A percentile compares a stretch with the other conserved stretches of the same genome.
phyloP scores from a whole-genome alignment of 257 asterid species.

The Paulownia fortunei region DNA sequence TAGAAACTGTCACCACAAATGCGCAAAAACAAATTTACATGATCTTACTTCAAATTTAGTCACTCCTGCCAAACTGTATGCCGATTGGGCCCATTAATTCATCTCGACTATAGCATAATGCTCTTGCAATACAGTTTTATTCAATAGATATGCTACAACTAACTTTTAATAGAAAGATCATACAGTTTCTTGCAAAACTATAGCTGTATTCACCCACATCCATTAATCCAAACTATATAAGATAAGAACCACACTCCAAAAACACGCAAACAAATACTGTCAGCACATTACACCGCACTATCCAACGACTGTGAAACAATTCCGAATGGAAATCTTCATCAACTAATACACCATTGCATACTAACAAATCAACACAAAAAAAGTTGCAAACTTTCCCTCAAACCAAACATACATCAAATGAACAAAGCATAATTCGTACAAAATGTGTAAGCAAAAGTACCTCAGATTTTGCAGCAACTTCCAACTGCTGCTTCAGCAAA shows the following conservation, averaged over 20 bases:
- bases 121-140: background rate
- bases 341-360: background rate
- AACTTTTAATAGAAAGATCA: background rate
- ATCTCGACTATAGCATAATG: background rate
- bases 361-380: background rate
- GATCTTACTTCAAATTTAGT: background rate
- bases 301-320: background rate
- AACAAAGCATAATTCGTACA: background rate
- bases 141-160: background rate
- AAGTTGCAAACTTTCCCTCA: background rate
- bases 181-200: background rate
- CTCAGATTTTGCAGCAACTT: conserved; percentile 86
- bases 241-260: background rate
- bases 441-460: conserved; percentile 32
- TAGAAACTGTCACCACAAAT: background rate
- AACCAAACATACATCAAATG: background rate
- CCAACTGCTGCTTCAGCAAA: conserved; percentile 79
- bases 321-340: background rate
- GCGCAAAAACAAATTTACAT: background rate
- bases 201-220: background rate
- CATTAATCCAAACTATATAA: background rate
- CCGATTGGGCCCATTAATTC: background rate
- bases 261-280: background rate
- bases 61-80: background rate
- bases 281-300: too few species aligned